phyloP scores from a whole-genome alignment of 371 early-diverging fungal genomes.

The Mucor saturninus region DNA sequence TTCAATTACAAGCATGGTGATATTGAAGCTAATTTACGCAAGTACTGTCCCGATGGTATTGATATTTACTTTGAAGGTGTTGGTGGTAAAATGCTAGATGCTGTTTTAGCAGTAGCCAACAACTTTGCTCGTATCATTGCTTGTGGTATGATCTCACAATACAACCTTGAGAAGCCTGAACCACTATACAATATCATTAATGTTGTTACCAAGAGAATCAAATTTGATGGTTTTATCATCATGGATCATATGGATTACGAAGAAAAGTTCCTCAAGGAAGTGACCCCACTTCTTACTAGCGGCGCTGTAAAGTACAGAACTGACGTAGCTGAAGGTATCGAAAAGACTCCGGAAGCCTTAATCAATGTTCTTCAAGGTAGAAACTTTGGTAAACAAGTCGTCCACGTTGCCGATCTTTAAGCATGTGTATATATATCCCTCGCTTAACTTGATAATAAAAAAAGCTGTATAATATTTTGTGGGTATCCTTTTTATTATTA shows the following conservation, averaged over 20 bases:
- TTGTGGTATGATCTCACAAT: conserved; percentile 76
- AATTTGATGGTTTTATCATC: conserved; percentile 74
- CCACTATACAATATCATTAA: conserved; percentile 38
- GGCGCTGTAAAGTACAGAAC: conserved; percentile 71
- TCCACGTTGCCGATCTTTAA: conserved; percentile 60
- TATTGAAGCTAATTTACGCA: conserved; percentile 40
- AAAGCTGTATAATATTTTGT: neutral
- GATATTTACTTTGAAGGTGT: conserved; percentile 79
- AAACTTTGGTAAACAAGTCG: conserved; percentile 85
- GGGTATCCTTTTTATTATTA: neutral
- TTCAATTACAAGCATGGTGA: conserved; percentile 85
- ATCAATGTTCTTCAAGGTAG: conserved; percentile 75
- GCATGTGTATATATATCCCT: neutral
- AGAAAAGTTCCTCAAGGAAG: conserved; percentile 61
- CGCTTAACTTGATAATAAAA: neutral
- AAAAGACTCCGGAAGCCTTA: conserved; percentile 77
- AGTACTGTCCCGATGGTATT: conserved; percentile 70
- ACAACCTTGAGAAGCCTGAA: conserved; percentile 48
- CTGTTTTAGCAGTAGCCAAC: conserved; percentile 59
- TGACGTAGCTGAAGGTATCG: conserved; percentile 74
- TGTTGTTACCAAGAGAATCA: conserved; percentile 48
- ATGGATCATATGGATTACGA: conserved; percentile 57
- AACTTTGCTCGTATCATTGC: conserved; percentile 58
- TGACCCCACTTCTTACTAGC: conserved; percentile 64
- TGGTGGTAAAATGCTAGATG: conserved; percentile 73